phyloP scores from a whole-genome alignment of 805 yeast genomes.

The Kluyveromyces lactis region DNA sequence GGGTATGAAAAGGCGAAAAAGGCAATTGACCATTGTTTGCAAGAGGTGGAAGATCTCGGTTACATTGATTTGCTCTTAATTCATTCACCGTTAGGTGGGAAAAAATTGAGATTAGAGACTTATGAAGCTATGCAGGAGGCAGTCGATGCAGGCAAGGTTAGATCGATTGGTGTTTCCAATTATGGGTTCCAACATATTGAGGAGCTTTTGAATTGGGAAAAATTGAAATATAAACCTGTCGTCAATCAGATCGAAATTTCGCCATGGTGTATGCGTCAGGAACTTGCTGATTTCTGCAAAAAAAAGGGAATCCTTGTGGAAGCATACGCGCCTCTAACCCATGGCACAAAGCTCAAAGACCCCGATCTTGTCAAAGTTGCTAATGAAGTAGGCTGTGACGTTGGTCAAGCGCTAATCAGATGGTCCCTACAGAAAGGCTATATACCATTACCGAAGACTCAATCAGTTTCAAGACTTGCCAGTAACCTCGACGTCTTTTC shows the following conservation, averaged over 20 bases:
- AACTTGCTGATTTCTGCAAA: conserved; percentile 53
- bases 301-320: conserved; percentile 51
- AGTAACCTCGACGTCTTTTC: conserved; percentile 48
- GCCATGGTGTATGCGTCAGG: conserved; percentile 70
- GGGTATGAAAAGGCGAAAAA: conserved; percentile 48
- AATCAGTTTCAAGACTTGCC: conserved; percentile 41
- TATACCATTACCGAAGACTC: conserved; percentile 63
- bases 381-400: conserved; percentile 38
- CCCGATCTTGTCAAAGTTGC: conserved; percentile 44
- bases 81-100: conserved; percentile 51
- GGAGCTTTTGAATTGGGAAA: conserved; percentile 52
- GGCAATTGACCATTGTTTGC: conserved; percentile 51
- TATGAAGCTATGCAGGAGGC: conserved; percentile 72
- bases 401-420: conserved; percentile 57
- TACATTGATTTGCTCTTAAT: conserved; percentile 68
- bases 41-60: conserved; percentile 42
- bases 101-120: conserved; percentile 45
- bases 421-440: conserved; percentile 72
- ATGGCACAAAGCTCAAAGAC: conserved; percentile 50
- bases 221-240: conserved; percentile 49
- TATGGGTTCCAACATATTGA: conserved; percentile 53
- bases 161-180: conserved; percentile 73
- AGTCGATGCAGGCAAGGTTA: conserved; percentile 47
- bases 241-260: conserved; percentile 79
- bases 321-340: conserved; percentile 74